Evolutionary conservation across 306 rosid species (phyloP), one percentile per base, ranked within the genome.

Genomic region (Inga oerstediana): DNA sequence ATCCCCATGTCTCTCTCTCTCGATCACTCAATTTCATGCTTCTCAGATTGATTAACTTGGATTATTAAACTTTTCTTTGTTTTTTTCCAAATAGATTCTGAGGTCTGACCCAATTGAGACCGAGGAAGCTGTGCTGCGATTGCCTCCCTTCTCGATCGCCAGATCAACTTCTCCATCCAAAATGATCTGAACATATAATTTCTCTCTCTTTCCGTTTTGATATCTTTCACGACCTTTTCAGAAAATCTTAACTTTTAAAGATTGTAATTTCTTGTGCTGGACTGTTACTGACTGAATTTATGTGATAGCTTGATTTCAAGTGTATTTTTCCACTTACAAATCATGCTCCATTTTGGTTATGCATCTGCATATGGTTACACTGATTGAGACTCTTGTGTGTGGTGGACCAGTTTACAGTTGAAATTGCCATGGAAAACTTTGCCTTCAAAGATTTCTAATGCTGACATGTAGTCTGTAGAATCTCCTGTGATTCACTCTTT

Each of bases 101-200:
- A 91, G 98, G 78, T 93, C 97, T 3, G 97, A 94, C 41, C 97
- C 98, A 1, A 89, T 93, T 76, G 97, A 94, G 80, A 91, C 97
- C 10, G 97, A 94, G 85, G 97, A 94, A 90, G 97, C 93, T 74
- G 91, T 94, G 84, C 86, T 94, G 79, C 89, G 89, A 70, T 79
- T 93, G 83, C 97, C 97, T 45, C 88, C 97, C 15, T 90, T 92
- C 78, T 79, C 89, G 5, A 45, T 83, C 22, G 20, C 81, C 80
- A 67, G 65, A 70, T 76, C 90, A 82, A 51, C 74, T 44, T 17
- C 84, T 65, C 19, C 74, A 51, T 35, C 86, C 75, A 1, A 79
- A 82, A 76, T 82, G 65, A 1, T 77, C 64, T 82, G 41, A 82
- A 39, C 32, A 81, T 51, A 32, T 64, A 4, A 2, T 7, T 46